Evolutionary conservation across 78 protist species (phyloP).

Genomic region (Dictyostelium firmibasis): DNA sequence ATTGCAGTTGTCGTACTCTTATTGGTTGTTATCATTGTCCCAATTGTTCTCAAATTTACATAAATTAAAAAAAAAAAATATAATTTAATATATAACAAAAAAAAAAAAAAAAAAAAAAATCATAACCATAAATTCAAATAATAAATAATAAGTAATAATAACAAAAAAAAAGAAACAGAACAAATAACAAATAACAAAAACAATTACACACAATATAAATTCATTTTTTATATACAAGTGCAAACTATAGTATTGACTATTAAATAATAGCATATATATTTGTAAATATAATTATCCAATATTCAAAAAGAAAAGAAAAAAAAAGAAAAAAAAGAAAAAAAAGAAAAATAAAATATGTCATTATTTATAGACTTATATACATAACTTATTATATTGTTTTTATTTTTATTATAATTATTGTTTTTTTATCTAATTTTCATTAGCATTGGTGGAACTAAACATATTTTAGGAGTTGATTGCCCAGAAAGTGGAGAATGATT

Average conservation of each 20-base stretch:
- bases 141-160: background rate
- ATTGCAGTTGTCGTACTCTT: constrained; percentile 18
- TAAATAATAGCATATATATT: background rate
- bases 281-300: background rate
- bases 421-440: background rate
- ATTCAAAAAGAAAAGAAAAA: background rate
- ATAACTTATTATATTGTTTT: background rate
- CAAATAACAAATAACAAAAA: background rate
- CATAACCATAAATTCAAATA: background rate
- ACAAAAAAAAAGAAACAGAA: background rate
- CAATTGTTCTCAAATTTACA: constrained; percentile 63
- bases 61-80: background rate
- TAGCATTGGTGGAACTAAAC: background rate
- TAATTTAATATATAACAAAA: background rate
- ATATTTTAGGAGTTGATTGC: background rate
- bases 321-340: background rate
- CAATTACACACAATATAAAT: background rate
- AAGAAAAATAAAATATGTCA: background rate
- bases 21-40: constrained; percentile 51
- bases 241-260: background rate
- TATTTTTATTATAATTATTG: background rate
- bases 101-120: background rate
- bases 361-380: background rate
- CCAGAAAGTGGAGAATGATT: background rate
- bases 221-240: background rate